Conservation (phyloP, 306 rosid genomes). For the Delonix regia region DNA sequence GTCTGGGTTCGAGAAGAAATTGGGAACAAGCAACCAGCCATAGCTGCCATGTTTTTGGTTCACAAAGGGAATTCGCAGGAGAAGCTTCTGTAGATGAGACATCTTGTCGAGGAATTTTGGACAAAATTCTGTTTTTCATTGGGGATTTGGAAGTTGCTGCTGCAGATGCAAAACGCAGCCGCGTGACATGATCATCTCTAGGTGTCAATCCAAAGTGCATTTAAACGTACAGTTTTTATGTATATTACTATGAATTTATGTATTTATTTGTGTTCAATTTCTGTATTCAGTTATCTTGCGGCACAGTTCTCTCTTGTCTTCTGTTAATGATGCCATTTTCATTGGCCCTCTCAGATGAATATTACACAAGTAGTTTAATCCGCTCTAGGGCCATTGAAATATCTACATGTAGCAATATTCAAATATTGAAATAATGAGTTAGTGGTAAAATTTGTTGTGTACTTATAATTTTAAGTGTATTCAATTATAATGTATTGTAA, state of each 20-base stretch:
- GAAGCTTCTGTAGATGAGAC: slow-evolving; percentile 47
- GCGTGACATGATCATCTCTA: slow-evolving; percentile 40
- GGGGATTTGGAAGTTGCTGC: slow-evolving; percentile 86
- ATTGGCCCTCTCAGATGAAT: neutral
- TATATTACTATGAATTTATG: slow-evolving; percentile 36
- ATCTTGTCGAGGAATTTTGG: slow-evolving; percentile 65
- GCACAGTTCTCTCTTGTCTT: neutral
- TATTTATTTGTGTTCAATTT: slow-evolving; percentile 21
- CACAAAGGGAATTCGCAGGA: slow-evolving; percentile 36
- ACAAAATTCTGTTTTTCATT: slow-evolving; percentile 74
- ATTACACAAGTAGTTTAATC: neutral
- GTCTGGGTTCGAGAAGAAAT: slow-evolving; percentile 65
- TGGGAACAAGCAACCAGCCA: slow-evolving; percentile 31
- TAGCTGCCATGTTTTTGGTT: slow-evolving; percentile 28
- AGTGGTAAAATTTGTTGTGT: too few species aligned
- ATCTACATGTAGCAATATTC: neutral
- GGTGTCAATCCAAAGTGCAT: neutral
- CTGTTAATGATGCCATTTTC: neutral
- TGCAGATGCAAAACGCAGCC: slow-evolving; percentile 62
- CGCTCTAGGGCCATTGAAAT: neutral
- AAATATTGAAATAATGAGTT: neutral
- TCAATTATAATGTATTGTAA: too few species aligned
- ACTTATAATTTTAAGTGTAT: too few species aligned
- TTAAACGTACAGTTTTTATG: slow-evolving; percentile 32
- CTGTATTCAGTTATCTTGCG: slow-evolving; percentile 21